Conservation (phyloP, 2,329 filamentous ascomycete species). For the Epichloe sibirici region DNA sequence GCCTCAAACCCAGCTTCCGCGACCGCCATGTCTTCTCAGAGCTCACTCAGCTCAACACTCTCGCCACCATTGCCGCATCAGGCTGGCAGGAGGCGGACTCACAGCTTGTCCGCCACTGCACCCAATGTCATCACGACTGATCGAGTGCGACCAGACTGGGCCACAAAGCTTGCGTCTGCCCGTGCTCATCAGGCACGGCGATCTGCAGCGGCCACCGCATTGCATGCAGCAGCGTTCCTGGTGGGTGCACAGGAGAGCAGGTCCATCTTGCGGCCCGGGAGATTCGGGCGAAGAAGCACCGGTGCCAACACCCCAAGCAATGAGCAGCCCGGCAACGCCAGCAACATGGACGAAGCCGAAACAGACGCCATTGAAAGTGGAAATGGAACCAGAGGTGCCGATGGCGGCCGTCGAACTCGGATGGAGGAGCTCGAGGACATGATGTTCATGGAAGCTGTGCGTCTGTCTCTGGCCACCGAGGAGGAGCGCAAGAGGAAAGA, state of each 20-base stretch:
- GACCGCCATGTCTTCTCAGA: conserved; percentile 77
- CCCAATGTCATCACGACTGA: conserved; percentile 87
- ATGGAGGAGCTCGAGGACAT: conserved; percentile 90
- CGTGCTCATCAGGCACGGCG: conserved; percentile 74
- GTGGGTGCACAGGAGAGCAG: conserved; percentile 53
- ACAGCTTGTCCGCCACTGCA: conserved; percentile 66
- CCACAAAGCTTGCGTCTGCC: conserved; percentile 74
- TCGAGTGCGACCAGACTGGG: conserved; percentile 86
- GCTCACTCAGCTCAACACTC: conserved; percentile 55
- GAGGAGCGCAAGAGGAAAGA: conserved; percentile 84
- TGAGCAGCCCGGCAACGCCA: conserved; percentile 4
- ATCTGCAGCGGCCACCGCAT: conserved; percentile 82
- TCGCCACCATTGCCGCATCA: conserved; percentile 27
- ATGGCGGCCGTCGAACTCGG: conserved; percentile 31
- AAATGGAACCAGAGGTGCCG: conserved; percentile 10
- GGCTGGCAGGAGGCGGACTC: conserved; percentile 33
- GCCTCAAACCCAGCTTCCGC: conserved; percentile 28
- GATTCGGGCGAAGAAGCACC: conserved; percentile 46
- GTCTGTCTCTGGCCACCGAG: conserved; percentile 80
- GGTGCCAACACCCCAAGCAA: conserved; percentile 17
- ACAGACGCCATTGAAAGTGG: conserved; percentile 13
- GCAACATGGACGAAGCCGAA: conserved; percentile 10
- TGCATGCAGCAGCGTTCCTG: conserved; percentile 90
- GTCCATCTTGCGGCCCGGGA: conserved; percentile 31
- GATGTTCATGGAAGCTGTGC: conserved; percentile 97